Conservation (phyloP, 2,329 filamentous ascomycete genomes). For the Cordyceps pruinosa region DNA sequence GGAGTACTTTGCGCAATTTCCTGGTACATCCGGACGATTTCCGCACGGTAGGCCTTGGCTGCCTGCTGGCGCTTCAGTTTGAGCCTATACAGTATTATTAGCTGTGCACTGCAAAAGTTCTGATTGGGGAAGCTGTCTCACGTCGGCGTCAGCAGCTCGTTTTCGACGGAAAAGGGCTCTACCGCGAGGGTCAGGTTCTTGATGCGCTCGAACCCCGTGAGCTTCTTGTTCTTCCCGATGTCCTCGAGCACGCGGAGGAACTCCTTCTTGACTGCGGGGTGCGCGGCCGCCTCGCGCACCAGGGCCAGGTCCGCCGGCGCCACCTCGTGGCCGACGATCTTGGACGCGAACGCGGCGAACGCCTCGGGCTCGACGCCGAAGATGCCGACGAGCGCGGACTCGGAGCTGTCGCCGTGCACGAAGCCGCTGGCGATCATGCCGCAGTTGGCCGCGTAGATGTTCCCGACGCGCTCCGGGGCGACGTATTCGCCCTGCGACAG, state of each 20-base stretch:
- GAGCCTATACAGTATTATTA: constrained; percentile 33
- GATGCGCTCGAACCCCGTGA: constrained; percentile 86
- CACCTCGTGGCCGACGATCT: constrained; percentile 64
- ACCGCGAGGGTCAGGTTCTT: constrained; percentile 66
- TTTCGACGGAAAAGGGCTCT: constrained; percentile 90
- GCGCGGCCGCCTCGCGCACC: constrained; percentile 58
- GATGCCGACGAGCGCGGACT: constrained; percentile 76
- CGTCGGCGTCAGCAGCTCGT: constrained; percentile 83
- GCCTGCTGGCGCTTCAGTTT: constrained; percentile 55
- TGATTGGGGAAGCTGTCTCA: constrained; percentile 39
- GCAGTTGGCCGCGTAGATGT: constrained; percentile 78
- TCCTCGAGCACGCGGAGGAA: constrained; percentile 72
- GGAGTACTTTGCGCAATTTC: constrained; percentile 38
- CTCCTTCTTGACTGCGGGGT: constrained; percentile 65
- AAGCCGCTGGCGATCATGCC: constrained; percentile 73
- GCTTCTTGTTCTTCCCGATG: constrained; percentile 75
- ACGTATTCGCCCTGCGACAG: constrained; percentile 97
- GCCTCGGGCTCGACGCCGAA: constrained; percentile 81
- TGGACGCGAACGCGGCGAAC: constrained; percentile 75
- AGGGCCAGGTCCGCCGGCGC: constrained; percentile 56
- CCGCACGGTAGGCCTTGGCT: constrained; percentile 42
- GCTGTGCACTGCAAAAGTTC: neutral
- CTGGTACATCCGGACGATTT: constrained; percentile 51
- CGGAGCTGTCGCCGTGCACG: constrained; percentile 81
- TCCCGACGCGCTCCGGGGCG: constrained; percentile 94